Conservation (phyloP, 1,139 yeast species). For the Scheffersomyces lignicola region DNA sequence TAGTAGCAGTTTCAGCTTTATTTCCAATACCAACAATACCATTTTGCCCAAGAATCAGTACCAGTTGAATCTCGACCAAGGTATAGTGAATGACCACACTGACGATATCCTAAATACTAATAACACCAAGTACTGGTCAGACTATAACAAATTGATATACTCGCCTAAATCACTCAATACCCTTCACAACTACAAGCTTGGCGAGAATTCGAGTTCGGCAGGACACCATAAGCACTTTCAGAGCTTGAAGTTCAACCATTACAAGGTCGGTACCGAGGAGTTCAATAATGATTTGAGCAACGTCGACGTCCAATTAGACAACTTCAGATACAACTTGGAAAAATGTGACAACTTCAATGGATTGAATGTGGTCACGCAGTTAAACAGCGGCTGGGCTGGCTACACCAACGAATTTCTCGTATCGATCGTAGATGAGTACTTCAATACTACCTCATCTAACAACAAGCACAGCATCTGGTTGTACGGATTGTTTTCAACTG, state of each 20-base stretch:
- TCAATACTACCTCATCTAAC: slow-evolving; percentile 50
- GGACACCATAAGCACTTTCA: slow-evolving; percentile 29
- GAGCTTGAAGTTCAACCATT: slow-evolving; percentile 27
- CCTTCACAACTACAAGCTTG: slow-evolving; percentile 55
- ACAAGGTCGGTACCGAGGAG: slow-evolving; percentile 30
- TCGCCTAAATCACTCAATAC: slow-evolving; percentile 59
- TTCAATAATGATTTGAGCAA: slow-evolving; percentile 42
- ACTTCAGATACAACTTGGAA: slow-evolving; percentile 68
- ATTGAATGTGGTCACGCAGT: slow-evolving; percentile 62
- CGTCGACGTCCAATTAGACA: slow-evolving; percentile 41
- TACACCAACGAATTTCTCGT: slow-evolving; percentile 54
- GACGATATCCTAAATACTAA: slow-evolving; percentile 29
- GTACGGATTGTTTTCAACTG: slow-evolving; percentile 22
- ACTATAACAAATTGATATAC: slow-evolving; percentile 68
- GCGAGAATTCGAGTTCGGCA: slow-evolving; percentile 7
- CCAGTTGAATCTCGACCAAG: slow-evolving; percentile 62
- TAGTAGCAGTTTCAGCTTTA: neutral
- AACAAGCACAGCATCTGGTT: slow-evolving; percentile 46
- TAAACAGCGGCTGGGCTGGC: slow-evolving; percentile 87
- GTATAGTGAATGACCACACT: slow-evolving; percentile 18
- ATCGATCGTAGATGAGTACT: slow-evolving; percentile 67
- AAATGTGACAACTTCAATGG: slow-evolving; percentile 76
- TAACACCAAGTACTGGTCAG: slow-evolving; percentile 75
- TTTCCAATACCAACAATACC: neutral
- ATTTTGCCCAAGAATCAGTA: slow-evolving; percentile 47